Conservation (phyloP, 176 grass and related monocot genomes). For the Aegilops longissima region DNA sequence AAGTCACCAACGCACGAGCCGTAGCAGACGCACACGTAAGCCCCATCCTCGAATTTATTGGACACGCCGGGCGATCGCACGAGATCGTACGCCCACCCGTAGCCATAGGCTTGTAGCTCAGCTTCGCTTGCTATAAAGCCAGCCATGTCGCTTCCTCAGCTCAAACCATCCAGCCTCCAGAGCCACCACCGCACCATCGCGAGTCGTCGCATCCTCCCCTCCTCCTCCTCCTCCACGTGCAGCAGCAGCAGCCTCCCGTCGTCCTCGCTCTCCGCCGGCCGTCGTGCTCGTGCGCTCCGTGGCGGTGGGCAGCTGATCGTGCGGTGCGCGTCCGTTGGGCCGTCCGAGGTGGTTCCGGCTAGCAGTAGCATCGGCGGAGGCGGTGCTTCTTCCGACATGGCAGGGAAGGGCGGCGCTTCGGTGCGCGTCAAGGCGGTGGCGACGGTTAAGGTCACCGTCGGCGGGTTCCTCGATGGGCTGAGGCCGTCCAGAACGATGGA, state of each 20-base stretch:
- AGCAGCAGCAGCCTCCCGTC: neutral
- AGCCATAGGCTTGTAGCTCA: neutral
- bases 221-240: neutral
- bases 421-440: conserved; percentile 41
- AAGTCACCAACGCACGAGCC: neutral
- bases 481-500: conserved; percentile 46
- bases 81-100: neutral
- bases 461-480: conserved; percentile 30
- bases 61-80: neutral
- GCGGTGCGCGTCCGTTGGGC: conserved; percentile 3
- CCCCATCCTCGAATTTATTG: neutral
- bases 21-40: neutral
- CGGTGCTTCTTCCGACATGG: neutral
- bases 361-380: neutral
- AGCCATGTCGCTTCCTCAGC: conserved; percentile 20
- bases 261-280: neutral
- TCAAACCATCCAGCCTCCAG: neutral
- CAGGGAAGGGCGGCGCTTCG: neutral
- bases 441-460: conserved; percentile 42
- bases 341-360: neutral
- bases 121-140: neutral
- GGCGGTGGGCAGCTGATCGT: neutral
- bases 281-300: neutral
- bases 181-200: neutral
- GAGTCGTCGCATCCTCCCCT: neutral